These are phyloP conservation scores for Daldinia vernicosa DNA, from an alignment of 495 filamentous ascomycete species.

Conservation along the genomic window DNA sequence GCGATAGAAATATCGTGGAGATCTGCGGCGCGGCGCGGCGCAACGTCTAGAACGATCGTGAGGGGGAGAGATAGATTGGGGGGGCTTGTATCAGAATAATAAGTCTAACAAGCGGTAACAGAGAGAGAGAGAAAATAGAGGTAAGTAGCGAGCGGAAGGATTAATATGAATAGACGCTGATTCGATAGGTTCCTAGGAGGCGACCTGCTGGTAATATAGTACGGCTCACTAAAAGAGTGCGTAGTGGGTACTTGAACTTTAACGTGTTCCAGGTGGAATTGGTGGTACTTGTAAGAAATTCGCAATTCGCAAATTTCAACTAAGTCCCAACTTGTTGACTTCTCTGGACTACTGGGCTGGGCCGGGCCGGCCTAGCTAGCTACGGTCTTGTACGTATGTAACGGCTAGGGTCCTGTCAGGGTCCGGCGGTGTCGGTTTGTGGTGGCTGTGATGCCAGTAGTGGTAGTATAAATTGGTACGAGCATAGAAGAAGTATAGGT, in stretches of 20 bases:
- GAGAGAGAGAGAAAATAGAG: constrained; percentile 15
- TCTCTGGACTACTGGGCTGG: constrained; percentile 22
- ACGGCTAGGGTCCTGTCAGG: constrained; percentile 36
- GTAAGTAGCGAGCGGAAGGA: constrained; percentile 39
- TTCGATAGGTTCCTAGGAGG: constrained; percentile 32
- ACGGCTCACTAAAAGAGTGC: constrained; percentile 45
- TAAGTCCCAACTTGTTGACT: constrained; percentile 15
- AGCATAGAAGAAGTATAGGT: constrained; percentile 1
- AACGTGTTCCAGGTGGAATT: constrained; percentile 44
- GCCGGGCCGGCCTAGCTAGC: constrained; percentile 24
- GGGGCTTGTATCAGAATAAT: constrained; percentile 40
- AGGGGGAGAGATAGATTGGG: constrained; percentile 34
- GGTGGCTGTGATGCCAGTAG: constrained; percentile 10
- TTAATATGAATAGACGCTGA: constrained; percentile 43
- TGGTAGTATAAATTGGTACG: neutral
- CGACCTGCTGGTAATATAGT: constrained; percentile 43
- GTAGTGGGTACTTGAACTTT: constrained; percentile 44
- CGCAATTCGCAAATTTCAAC: constrained; percentile 18
- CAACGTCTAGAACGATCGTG: constrained; percentile 45
- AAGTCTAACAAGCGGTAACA: constrained; percentile 39
- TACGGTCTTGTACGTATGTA: constrained; percentile 20
- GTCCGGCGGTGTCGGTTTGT: constrained; percentile 7
- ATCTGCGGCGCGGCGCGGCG: constrained; percentile 33
- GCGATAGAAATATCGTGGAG: constrained; percentile 39
- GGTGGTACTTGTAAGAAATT: constrained; percentile 40